phyloP scores from a whole-genome alignment of 441 rosid species.

The Isatis lusitanica region DNA sequence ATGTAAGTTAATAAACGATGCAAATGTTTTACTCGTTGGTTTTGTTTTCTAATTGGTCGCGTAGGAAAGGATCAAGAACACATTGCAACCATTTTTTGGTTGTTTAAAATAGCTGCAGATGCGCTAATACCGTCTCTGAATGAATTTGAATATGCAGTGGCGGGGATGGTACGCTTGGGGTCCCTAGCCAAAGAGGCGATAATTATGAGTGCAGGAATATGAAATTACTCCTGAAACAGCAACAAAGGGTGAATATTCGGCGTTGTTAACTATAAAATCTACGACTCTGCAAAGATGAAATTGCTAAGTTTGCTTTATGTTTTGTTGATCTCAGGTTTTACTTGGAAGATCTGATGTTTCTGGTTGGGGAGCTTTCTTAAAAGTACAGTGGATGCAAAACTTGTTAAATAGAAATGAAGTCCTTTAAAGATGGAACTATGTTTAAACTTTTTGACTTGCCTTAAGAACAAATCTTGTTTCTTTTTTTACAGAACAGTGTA shows the following conservation, averaged over 20 bases:
- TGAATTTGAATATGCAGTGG: constrained; percentile 58
- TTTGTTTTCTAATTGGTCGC: neutral
- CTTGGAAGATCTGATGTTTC: constrained; percentile 96
- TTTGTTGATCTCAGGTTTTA: constrained; percentile 61
- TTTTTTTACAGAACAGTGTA: constrained; percentile 71
- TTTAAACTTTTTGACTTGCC: neutral
- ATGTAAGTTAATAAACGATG: constrained; percentile 51
- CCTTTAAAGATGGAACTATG: neutral
- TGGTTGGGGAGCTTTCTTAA: constrained; percentile 99
- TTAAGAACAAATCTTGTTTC: constrained; percentile 25
- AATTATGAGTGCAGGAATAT: constrained; percentile 97
- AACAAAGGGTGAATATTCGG: constrained; percentile 65
- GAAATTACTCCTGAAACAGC: constrained; percentile 98
- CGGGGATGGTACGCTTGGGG: constrained; percentile 95
- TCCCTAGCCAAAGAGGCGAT: constrained; percentile 93
- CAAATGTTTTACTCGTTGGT: constrained; percentile 20
- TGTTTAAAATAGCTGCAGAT: neutral
- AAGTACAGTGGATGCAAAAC: constrained; percentile 50
- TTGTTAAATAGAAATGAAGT: neutral
- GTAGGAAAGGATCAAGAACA: neutral
- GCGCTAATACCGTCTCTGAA: neutral
- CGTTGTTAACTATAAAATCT: neutral
- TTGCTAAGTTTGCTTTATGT: neutral
- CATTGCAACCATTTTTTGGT: neutral
- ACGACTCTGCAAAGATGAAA: neutral